These are phyloP conservation scores for Alnus glutinosa DNA, from an alignment of 306 rosid genomes.

Conservation along the genomic window DNA sequence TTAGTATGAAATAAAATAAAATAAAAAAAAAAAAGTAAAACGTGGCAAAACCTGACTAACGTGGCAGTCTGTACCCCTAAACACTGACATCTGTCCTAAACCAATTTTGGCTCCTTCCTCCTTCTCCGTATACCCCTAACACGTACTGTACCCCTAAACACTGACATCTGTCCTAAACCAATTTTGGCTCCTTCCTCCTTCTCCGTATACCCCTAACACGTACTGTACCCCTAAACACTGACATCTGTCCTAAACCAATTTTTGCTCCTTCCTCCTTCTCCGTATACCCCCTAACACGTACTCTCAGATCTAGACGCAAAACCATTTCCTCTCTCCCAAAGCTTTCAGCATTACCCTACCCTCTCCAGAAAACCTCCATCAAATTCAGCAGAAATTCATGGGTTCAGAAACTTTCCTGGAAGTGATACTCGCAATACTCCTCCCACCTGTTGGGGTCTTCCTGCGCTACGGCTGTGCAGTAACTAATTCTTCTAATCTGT, in stretches of 20 bases:
- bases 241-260: too few relatives aligned
- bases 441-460: slow-evolving; percentile 78
- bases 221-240: neutral
- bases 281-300: too few relatives aligned
- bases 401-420: slow-evolving; percentile 68
- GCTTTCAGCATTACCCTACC: too few relatives aligned
- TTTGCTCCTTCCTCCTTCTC: too few relatives aligned
- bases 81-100: neutral
- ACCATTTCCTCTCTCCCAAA: neutral
- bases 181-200: too few relatives aligned
- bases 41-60: neutral
- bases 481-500: neutral
- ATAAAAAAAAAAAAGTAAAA: neutral
- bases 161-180: too few relatives aligned
- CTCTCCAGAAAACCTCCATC: neutral
- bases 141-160: fast-evolving
- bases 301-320: too few relatives aligned
- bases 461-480: slow-evolving; percentile 72
- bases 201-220: too few relatives aligned
- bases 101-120: neutral
- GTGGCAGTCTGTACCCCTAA: neutral
- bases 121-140: neutral
- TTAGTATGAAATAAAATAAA: too few relatives aligned
- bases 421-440: slow-evolving; percentile 53
- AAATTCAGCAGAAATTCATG: slow-evolving; percentile 24